Base-by-base conservation (phyloP, 129 eudicot species). In the Solidago caesia region DNA sequence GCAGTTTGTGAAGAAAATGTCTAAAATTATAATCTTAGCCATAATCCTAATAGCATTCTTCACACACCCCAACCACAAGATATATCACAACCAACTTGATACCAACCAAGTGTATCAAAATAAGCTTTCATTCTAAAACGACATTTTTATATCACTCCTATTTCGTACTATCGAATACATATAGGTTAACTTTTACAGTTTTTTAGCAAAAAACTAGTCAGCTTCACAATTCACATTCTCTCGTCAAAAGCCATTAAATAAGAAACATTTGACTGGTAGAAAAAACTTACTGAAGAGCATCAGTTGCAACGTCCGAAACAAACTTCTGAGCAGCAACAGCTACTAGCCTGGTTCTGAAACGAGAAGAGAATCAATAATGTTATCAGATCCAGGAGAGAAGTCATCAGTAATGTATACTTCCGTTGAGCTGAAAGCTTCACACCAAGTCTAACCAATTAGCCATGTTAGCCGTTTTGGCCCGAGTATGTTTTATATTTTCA, bases 321-420 rank as follows among this genome's bases (percentile, higher is more conserved):
- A 92, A 92, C 79, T 92, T 92, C 87, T 92, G 98, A 8, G 97
- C 85, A 39, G 97, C 96, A 76, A 92, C 96, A 33, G 97, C 96
- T n/a, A 92, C 96, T 68, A 92, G 88, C 84, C 98, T 86, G 48
- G 87, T 87, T 81, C 96, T 90, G 84, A 67, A 64, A 77, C 46
- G 46, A 13, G 39, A 55, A 39, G 75, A 25, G 51, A 29, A 64
- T 16, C 13, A 52, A 5, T 66, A 11, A 53, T 48, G 51, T 42
- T 8, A 7, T 69, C 56, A 70, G 45, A 70, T 51, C 15, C 56
- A 16, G 16, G 3, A 16, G 15, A 62, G 5, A 16, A 10, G 2
- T 14, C 21, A 21, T 21, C 29, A 48, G 41, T 71, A 71, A 7
- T 14, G 25, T 45, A 26, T 29, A 68, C 60, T 47, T 27, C 21